Conservation (phyloP, 1,139 yeast species). For the Taphrina populina region DNA sequence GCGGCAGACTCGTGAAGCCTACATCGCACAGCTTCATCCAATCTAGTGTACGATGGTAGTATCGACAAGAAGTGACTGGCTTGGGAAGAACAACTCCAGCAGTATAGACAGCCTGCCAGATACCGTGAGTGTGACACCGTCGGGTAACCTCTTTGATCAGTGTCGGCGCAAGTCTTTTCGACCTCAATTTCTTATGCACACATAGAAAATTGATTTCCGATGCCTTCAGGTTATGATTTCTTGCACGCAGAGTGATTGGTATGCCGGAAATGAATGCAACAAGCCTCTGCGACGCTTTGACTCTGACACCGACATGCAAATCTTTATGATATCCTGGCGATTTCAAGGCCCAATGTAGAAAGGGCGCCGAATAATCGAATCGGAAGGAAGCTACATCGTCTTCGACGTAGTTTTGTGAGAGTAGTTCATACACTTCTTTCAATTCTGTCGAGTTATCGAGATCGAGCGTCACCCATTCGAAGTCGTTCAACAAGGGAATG, state of each 20-base stretch:
- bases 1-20: constrained; percentile 76
- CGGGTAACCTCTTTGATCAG: constrained; percentile 92
- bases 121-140: constrained; percentile 74
- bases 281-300: constrained; percentile 66
- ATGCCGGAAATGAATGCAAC: constrained; percentile 92
- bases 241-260: constrained; percentile 69
- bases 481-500: constrained; percentile 67
- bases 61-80: constrained; percentile 86
- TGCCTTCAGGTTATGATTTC: constrained; percentile 57
- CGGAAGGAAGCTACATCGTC: constrained; percentile 90
- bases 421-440: constrained; percentile 70
- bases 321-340: constrained; percentile 91
- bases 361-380: constrained; percentile 79
- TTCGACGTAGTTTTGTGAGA: constrained; percentile 90
- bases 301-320: constrained; percentile 94
- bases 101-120: constrained; percentile 96
- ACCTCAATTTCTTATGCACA: constrained; percentile 86
- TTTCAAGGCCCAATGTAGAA: constrained; percentile 87
- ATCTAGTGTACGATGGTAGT: constrained; percentile 89
- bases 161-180: constrained; percentile 93
- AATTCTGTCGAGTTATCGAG: constrained; percentile 59
- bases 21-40: constrained; percentile 89
- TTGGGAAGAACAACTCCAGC: constrained; percentile 90
- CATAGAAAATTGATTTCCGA: constrained; percentile 93
- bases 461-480: constrained; percentile 86